phyloP scores from a whole-genome alignment of 192 early-diverging fungal genomes.

The Endogone sp. region DNA sequence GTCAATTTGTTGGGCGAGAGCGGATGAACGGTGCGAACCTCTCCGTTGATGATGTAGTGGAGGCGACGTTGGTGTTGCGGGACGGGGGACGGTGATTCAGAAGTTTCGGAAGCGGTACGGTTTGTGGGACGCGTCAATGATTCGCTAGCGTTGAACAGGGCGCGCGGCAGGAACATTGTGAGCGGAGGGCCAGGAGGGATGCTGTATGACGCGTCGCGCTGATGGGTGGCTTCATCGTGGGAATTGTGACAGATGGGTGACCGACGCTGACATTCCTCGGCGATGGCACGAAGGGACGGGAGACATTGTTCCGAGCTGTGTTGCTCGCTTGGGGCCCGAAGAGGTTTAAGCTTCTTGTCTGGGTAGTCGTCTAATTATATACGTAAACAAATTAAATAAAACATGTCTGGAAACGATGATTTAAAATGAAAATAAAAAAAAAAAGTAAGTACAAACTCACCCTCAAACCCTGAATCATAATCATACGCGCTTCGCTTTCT shows the following conservation, averaged over 20 bases:
- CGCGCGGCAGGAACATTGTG: neutral
- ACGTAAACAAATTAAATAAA: too few relatives aligned
- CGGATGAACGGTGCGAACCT: neutral
- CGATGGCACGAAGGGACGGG: neutral
- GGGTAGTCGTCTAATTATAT: neutral
- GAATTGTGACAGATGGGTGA: neutral
- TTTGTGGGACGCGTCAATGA: neutral
- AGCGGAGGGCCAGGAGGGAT: neutral
- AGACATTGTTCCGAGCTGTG: neutral
- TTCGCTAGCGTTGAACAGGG: neutral
- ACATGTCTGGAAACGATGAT: too few relatives aligned
- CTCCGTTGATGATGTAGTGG: neutral
- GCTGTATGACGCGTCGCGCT: neutral
- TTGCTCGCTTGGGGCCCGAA: neutral
- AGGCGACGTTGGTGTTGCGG: neutral
- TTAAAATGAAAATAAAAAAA: neutral
- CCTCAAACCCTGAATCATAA: neutral
- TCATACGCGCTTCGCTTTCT: neutral
- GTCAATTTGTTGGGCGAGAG: neutral
- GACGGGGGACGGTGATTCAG: too few relatives aligned
- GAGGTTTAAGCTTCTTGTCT: neutral
- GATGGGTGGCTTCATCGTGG: neutral
- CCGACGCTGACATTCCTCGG: neutral
- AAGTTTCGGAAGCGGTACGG: too few relatives aligned
- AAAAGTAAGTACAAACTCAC: neutral